Percentiles rank a stretch among this genome's conserved stretches.
Conservation (phyloP, 1,139 yeast genomes). For the Geotrichum histeridarum region DNA sequence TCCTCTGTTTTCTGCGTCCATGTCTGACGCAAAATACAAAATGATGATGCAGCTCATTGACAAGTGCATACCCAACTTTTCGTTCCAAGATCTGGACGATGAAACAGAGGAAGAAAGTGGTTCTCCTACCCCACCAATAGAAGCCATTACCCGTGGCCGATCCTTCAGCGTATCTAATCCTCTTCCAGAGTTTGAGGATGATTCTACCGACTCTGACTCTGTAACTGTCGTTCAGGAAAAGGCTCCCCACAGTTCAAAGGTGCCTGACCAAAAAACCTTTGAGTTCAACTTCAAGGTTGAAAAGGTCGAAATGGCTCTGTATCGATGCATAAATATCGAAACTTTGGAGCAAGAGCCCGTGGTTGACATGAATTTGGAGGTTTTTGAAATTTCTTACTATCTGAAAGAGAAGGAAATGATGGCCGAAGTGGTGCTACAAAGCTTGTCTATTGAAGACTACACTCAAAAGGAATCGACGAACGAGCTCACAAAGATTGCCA, state of each 20-base stretch:
- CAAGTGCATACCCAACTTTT: slow-evolving; percentile 61
- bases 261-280: slow-evolving; percentile 52
- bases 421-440: slow-evolving; percentile 59
- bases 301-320: slow-evolving; percentile 55
- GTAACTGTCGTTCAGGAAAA: not conserved
- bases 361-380: slow-evolving; percentile 67
- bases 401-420: slow-evolving; percentile 60
- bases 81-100: slow-evolving; percentile 30
- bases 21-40: slow-evolving; percentile 88
- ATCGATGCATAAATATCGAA: slow-evolving; percentile 59
- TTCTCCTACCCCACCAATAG: not conserved
- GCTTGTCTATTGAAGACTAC: slow-evolving; percentile 67
- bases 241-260: not conserved
- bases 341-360: slow-evolving; percentile 62
- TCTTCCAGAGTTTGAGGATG: slow-evolving; percentile 4
- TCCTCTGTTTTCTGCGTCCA: slow-evolving; percentile 64
- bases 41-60: slow-evolving; percentile 75
- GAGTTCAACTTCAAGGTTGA: slow-evolving; percentile 70
- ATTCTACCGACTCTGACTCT: slow-evolving; percentile 4
- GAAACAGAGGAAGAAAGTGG: slow-evolving; percentile 18
- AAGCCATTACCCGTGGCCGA: slow-evolving; percentile 4
- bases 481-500: slow-evolving; percentile 64
- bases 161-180: not conserved
- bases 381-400: slow-evolving; percentile 55
- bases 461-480: slow-evolving; percentile 59